phyloP scores from a whole-genome alignment of 2,329 filamentous ascomycete species.

The Cladosporium austrohemisphaericum region DNA sequence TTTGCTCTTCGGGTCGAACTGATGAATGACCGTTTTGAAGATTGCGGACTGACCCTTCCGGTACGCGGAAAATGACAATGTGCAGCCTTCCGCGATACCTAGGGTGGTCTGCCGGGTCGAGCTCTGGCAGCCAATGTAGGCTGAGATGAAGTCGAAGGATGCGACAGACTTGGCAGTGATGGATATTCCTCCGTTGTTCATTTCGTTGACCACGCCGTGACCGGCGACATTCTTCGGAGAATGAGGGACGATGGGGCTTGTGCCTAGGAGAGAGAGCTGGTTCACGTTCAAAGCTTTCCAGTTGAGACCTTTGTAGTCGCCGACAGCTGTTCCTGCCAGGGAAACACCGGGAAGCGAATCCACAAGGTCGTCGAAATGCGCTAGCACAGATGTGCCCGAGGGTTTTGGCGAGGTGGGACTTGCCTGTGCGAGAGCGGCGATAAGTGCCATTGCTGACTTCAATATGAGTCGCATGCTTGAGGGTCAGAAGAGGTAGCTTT shows the following conservation, averaged over 20 bases:
- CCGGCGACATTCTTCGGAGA: constrained; percentile 5
- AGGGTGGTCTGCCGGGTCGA: not conserved
- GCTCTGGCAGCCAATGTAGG: constrained; percentile 10
- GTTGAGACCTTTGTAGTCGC: constrained; percentile 12
- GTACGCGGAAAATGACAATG: constrained; percentile 8
- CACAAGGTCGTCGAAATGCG: constrained; percentile 8
- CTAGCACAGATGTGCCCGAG: not conserved
- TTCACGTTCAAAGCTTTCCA: constrained; percentile 3
- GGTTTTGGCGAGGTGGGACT: not conserved
- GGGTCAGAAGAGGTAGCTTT: too few relatives aligned
- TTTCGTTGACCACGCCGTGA: not conserved
- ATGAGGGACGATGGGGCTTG: not conserved
- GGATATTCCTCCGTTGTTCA: not conserved
- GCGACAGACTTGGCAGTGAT: constrained; percentile 6
- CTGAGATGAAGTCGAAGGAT: constrained; percentile 6
- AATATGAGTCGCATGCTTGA: too few relatives aligned
- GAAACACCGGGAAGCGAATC: not conserved
- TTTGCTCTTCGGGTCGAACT: constrained; percentile 6
- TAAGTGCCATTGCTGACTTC: not conserved
- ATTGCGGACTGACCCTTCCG: not conserved
- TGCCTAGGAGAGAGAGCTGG: not conserved
- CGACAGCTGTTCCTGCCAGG: not conserved
- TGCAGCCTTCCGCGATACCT: constrained; percentile 8
- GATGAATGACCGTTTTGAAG: constrained; percentile 10
- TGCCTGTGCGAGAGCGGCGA: not conserved